Conservation (phyloP, 331 rosid species). For the Arachis monticola region DNA sequence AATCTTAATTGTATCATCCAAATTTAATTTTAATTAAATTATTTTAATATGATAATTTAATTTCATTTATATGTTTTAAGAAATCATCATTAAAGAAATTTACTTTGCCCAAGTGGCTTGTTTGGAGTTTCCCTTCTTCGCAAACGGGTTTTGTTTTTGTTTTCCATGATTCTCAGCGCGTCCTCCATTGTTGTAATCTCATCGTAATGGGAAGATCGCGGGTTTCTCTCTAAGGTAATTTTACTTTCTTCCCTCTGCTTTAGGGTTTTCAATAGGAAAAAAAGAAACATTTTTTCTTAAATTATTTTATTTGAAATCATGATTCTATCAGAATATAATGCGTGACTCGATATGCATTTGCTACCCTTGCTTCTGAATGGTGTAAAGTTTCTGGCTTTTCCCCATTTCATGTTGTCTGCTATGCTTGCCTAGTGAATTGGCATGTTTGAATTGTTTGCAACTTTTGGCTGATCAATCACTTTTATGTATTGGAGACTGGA, state of each 20-base stretch:
- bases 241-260: slow-evolving; percentile 13
- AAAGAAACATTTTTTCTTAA: background rate
- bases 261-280: slow-evolving; percentile 34
- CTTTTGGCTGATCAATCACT: background rate
- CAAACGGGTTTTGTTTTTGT: slow-evolving; percentile 4
- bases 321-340: slow-evolving; percentile 12
- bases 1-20: background rate
- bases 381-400: slow-evolving; percentile 13
- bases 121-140: background rate
- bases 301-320: slow-evolving; percentile 10
- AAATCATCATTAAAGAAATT: background rate
- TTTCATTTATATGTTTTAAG: background rate
- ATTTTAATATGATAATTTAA: background rate
- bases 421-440: slow-evolving; percentile 1
- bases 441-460: slow-evolving; percentile 6
- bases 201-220: slow-evolving; percentile 5
- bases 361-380: slow-evolving; percentile 33
- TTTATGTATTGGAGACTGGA: background rate
- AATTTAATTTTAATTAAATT: background rate
- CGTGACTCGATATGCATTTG: slow-evolving; percentile 9
- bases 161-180: slow-evolving; percentile 17
- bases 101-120: background rate
- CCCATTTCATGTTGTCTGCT: background rate
- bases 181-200: slow-evolving; percentile 10
- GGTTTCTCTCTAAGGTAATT: slow-evolving; percentile 34